Evolutionary conservation across 805 yeast genomes (phyloP).

Genomic region (Candida ipomoeae): DNA sequence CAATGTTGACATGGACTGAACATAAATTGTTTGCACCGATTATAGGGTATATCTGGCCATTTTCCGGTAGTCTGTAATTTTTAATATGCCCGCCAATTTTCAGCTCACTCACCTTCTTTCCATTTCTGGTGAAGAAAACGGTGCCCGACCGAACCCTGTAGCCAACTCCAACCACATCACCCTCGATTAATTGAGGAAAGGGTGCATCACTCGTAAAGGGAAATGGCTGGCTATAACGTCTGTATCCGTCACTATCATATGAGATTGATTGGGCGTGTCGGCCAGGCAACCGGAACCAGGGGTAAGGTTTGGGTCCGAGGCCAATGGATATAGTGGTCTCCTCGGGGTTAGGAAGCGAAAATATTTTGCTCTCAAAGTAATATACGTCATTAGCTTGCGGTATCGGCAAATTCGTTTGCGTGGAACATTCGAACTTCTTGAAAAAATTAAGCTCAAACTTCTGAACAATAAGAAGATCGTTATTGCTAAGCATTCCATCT

Average conservation of each 20-base stretch:
- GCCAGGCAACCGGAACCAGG: constrained; percentile 90
- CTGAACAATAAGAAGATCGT: constrained; percentile 58
- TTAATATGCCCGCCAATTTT: constrained; percentile 75
- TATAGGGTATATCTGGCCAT: constrained; percentile 69
- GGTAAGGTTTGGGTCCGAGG: constrained; percentile 81
- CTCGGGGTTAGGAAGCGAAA: constrained; percentile 58
- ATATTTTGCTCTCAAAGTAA: constrained; percentile 84
- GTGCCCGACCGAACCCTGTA: constrained; percentile 79
- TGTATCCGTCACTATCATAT: constrained; percentile 82
- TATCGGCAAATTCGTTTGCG: constrained; percentile 79
- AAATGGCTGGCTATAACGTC: constrained; percentile 79
- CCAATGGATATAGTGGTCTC: constrained; percentile 68
- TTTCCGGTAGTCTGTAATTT: constrained; percentile 53
- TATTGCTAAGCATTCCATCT: constrained; percentile 50
- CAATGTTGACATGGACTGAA: constrained; percentile 81
- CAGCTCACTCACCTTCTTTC: constrained; percentile 80
- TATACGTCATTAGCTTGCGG: constrained; percentile 81
- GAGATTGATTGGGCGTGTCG: constrained; percentile 78
- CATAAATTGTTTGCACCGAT: constrained; percentile 83
- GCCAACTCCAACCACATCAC: constrained; percentile 93
- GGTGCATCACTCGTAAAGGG: constrained; percentile 40
- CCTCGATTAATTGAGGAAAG: constrained; percentile 63
- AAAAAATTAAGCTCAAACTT: constrained; percentile 58
- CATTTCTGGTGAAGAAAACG: constrained; percentile 90
- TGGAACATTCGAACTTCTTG: constrained; percentile 58